These are phyloP conservation scores for Cryphonectria japonica DNA, from an alignment of 2,329 filamentous ascomycete species.

Conservation along the genomic window DNA sequence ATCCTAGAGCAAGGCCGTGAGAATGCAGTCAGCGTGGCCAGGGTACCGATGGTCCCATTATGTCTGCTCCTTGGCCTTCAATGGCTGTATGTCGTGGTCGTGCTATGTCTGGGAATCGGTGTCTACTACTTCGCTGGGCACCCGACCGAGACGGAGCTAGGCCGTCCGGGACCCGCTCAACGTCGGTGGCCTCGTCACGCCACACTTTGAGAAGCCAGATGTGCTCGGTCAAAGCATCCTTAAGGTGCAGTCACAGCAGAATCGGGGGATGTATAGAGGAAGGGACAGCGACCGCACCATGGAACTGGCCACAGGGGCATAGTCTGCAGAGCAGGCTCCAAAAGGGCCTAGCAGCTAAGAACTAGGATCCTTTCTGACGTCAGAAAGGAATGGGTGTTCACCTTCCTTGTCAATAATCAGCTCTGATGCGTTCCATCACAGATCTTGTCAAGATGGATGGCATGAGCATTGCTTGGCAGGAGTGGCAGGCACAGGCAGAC, in stretches of 20 bases:
- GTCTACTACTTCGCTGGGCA: slow-evolving; percentile 7
- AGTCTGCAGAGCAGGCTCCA: background rate
- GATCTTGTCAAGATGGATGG: no score
- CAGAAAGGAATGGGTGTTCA: background rate
- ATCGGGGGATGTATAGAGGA: no score
- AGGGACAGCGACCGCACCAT: background rate
- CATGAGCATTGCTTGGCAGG: no score
- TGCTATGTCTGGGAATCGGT: background rate
- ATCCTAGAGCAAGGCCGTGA: background rate
- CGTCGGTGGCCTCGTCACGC: background rate
- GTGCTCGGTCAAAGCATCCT: background rate
- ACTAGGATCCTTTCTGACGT: background rate
- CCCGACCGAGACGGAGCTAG: background rate
- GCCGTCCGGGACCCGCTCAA: background rate
- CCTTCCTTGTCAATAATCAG: background rate
- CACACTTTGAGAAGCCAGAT: background rate
- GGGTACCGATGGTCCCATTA: background rate
- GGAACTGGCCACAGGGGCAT: background rate
- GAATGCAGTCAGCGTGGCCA: background rate
- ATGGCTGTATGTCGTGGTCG: slow-evolving; percentile 1
- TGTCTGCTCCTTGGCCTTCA: background rate
- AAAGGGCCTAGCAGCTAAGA: background rate
- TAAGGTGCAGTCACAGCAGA: background rate
- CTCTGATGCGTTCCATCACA: no score
- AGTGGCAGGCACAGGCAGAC: no score